Evolutionary conservation across 2,329 filamentous ascomycete species (phyloP).

Genomic region (Pestalotiopsis sp.): DNA sequence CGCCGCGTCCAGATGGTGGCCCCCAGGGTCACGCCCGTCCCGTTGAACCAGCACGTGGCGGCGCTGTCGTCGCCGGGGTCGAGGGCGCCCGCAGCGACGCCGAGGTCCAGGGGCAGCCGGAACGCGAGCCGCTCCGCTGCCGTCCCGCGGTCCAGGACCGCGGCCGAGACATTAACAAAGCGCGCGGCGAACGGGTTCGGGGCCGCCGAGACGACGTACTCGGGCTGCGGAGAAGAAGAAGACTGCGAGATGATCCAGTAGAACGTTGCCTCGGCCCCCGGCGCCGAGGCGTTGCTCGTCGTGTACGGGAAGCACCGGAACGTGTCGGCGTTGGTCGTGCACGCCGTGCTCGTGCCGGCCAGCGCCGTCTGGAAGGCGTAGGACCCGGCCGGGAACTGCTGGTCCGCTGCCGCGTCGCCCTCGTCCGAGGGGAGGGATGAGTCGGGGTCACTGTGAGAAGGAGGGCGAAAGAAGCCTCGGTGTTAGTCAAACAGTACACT

Average conservation of each 20-base stretch:
- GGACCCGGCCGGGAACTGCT: slow-evolving; percentile 61
- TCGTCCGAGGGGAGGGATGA: no score
- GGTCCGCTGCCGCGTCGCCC: slow-evolving; percentile 7
- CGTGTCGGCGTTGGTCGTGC: slow-evolving; percentile 58
- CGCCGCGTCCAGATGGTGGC: slow-evolving; percentile 62
- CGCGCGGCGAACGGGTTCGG: slow-evolving; percentile 57
- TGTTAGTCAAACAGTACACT: no score
- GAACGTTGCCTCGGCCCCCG: slow-evolving; percentile 52
- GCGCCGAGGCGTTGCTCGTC: slow-evolving; percentile 45
- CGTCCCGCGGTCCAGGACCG: slow-evolving; percentile 31
- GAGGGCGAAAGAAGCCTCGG: slow-evolving; percentile 39
- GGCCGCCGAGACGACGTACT: slow-evolving; percentile 57
- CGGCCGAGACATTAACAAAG: slow-evolving; percentile 42
- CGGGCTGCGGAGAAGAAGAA: slow-evolving; percentile 23
- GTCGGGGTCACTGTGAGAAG: slow-evolving; percentile 34
- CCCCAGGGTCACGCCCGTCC: slow-evolving; percentile 48
- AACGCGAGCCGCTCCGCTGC: slow-evolving; percentile 61
- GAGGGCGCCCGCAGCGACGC: slow-evolving; percentile 49
- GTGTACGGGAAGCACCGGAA: slow-evolving; percentile 66
- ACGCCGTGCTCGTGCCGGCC: slow-evolving; percentile 52
- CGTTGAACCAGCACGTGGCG: slow-evolving; percentile 60
- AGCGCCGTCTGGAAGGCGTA: slow-evolving; percentile 64
- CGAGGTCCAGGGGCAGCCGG: slow-evolving; percentile 53
- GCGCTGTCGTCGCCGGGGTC: slow-evolving; percentile 45
- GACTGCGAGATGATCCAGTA: slow-evolving; percentile 60